phyloP scores from a whole-genome alignment of 75 land plant genomes.

The Pinus taeda region DNA sequence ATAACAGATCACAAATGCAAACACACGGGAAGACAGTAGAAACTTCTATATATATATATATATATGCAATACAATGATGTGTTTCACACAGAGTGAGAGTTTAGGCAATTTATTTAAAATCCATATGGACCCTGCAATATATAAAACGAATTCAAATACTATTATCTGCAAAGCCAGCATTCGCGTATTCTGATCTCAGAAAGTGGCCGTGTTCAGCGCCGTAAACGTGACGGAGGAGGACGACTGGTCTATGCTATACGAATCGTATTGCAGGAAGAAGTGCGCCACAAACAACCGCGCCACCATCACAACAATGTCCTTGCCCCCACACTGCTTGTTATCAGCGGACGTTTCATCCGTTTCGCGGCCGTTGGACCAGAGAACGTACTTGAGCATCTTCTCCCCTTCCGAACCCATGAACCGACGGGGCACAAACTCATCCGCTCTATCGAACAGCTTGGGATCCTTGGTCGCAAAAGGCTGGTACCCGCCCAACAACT shows the following conservation, averaged over 20 bases:
- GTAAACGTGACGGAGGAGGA: background rate
- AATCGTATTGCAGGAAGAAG: constrained; percentile 51
- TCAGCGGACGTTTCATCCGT: constrained; percentile 40
- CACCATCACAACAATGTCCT: constrained; percentile 48
- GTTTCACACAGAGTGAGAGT: too few species aligned
- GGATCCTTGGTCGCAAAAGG: constrained; percentile 76
- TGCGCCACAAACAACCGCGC: constrained; percentile 40
- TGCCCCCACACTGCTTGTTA: constrained; percentile 54
- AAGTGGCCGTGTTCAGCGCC: background rate
- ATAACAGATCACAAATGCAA: too few species aligned
- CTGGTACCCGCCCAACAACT: constrained; percentile 74
- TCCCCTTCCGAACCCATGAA: constrained; percentile 77
- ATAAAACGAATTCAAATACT: too few species aligned
- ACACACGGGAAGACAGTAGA: too few species aligned
- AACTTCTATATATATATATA: too few species aligned
- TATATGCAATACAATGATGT: too few species aligned
- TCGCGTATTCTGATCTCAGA: too few species aligned
- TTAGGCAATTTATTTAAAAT: too few species aligned
- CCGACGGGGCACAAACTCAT: constrained; percentile 55
- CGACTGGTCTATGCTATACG: constrained; percentile 28
- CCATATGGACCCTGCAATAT: too few species aligned
- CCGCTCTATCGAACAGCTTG: constrained; percentile 58
- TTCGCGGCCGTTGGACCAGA: constrained; percentile 91
- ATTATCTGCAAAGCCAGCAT: too few species aligned
- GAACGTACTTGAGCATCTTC: constrained; percentile 47